Base-by-base conservation (phyloP, 192 early-diverging fungal genomes). In the Tieghemiomyces parasiticus region DNA sequence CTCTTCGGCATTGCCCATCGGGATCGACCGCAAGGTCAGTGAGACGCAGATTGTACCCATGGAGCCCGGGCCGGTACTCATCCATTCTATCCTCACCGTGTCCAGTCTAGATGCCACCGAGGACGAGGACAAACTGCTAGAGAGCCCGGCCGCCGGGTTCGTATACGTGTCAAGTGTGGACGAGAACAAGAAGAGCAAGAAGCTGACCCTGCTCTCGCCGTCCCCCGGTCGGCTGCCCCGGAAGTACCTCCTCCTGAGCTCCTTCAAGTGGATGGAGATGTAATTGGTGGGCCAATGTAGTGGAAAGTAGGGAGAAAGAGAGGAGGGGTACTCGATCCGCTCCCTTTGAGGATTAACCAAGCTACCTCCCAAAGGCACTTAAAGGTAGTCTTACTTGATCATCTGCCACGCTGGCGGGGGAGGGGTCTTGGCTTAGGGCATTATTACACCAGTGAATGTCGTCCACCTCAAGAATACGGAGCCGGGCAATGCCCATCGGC, bases 251-350 rank as follows among this genome's bases (percentile, higher is more conserved):
- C 60, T 95, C 48, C 80, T 92, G 71, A 93, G 83, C 12, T 62
- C 80, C 32, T 78, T 92, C 54, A 92, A 93, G 63, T 99, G 95
- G 95, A 84, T 95, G 68, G 94, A 97, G 61, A 73, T 81, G 35
- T 84, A 66, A 60, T n/a, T 10, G n/a, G n/a, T n/a, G n/a, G n/a
- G n/a, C n/a, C n/a, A n/a, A n/a, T n/a, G n/a, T n/a, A n/a, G n/a
- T n/a, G n/a, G n/a, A n/a, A n/a, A n/a, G n/a, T n/a, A n/a, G n/a
- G n/a, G n/a, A n/a, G n/a, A n/a, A n/a, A n/a, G n/a, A n/a, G n/a
- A n/a, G n/a, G n/a, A n/a, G n/a, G n/a, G n/a, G n/a, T n/a, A n/a
- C n/a, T n/a, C n/a, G n/a, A n/a, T n/a, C n/a, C n/a, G n/a, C n/a
- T n/a, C n/a, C n/a, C n/a, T n/a, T n/a, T n/a, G n/a, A n/a, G n/a